phyloP scores from a whole-genome alignment of 768 basidiomycete species.

The Candolleomyces efflorescens region DNA sequence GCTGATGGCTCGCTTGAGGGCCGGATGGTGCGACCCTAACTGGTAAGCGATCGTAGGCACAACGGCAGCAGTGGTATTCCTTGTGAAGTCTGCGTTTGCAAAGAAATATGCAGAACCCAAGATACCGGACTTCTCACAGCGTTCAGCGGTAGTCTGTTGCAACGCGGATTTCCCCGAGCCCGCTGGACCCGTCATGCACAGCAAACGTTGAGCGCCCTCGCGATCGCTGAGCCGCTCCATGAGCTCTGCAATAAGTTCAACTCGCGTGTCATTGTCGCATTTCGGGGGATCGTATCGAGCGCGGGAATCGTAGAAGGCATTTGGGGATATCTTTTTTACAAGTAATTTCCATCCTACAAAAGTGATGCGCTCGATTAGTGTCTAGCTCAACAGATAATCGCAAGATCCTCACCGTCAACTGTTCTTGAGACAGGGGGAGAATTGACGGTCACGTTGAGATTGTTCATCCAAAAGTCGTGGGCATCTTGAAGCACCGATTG shows the following conservation, averaged over 20 bases:
- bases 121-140: neutral
- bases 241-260: neutral
- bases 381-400: no score
- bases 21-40: neutral
- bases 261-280: neutral
- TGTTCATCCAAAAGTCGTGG: no score
- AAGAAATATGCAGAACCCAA: constrained; percentile 12
- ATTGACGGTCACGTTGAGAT: no score
- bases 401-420: no score
- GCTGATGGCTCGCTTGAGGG: neutral
- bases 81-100: neutral
- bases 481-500: no score
- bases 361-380: no score
- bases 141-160: constrained; percentile 7
- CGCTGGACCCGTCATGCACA: constrained; percentile 1
- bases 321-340: neutral
- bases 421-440: no score
- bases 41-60: constrained; percentile 12
- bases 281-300: neutral
- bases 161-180: constrained; percentile 4
- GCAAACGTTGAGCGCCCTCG: neutral
- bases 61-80: constrained; percentile 3
- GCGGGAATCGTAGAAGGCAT: neutral
- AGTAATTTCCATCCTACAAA: neutral
- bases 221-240: neutral